Evolutionary conservation across 257 asterid genomes (phyloP), one percentile per base, ranked within the genome.

Genomic region (Salvia rosmarinus): DNA sequence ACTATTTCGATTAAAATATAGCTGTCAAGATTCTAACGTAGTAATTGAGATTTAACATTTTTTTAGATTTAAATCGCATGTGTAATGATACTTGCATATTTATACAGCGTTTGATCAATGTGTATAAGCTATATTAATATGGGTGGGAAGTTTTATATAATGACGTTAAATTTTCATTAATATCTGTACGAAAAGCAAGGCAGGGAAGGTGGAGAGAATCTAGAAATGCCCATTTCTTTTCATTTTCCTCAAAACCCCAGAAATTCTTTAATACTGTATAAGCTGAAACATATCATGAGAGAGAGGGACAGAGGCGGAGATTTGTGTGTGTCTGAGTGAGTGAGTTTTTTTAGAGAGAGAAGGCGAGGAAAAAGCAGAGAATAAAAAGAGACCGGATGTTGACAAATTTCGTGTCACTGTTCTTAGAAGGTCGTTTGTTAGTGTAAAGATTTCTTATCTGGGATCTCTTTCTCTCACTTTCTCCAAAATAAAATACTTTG

Each of bases 401-500:
- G 98, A 93, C 97, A 93, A 87, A 84, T 81, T 82, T 86, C 79
- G 86, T 81, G 95, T 87, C 96, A 87, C 91, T 90, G 91, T 89
- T 92, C 91, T 81, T 78, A 72, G 95, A 87, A 88, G 91, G 84
- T 88, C 89, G 84, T 88, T 90, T 81, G 89, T 92, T 89, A 80
- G 87, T 88, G 96, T 76, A 80, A 73, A 84, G 87, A 86, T 88
- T 92, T 86, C 91, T 87, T 83, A 86, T 92, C 89, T 89, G 95
- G 94, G 98, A 92, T 92, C 92, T 86, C 91, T n/a, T n/a, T 84
- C 77, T 75, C 75, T 81, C 81, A 75, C 80, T 76, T 70, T 82
- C 81, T 60, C 52, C 49, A 62, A 65, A 69, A 51, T 19, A 28
- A 70, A 69, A 69, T 25, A 63, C 49, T 79, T 78, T 12, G 71